Evolutionary conservation across 768 basidiomycete genomes (phyloP).

Genomic region (Mycena maculata): DNA sequence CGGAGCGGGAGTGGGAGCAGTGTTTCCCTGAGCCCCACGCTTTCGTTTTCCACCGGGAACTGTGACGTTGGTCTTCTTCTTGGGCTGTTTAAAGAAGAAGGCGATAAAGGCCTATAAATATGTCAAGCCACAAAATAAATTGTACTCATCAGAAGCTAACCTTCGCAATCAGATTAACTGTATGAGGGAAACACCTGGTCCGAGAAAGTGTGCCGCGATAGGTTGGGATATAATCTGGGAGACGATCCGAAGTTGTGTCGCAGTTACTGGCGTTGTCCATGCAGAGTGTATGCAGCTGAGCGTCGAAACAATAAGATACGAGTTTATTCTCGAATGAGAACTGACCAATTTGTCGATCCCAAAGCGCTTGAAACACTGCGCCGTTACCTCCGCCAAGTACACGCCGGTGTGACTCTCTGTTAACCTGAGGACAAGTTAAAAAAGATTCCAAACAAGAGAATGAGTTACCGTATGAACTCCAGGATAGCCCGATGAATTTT

Average conservation of each 20-base stretch:
- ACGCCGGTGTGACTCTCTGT: background rate
- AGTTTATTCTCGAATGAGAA: background rate
- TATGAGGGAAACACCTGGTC: background rate
- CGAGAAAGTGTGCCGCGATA: background rate
- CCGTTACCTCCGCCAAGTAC: background rate
- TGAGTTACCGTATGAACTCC: background rate
- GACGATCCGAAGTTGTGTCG: background rate
- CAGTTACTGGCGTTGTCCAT: background rate
- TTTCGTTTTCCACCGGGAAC: background rate
- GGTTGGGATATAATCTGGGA: background rate
- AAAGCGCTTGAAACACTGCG: background rate
- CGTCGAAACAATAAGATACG: background rate
- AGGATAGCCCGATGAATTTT: background rate
- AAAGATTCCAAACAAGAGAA: background rate
- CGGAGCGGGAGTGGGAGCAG: background rate
- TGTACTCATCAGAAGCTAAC: background rate
- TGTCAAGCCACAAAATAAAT: background rate
- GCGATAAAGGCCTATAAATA: background rate
- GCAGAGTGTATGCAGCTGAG: background rate
- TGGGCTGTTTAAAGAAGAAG: background rate
- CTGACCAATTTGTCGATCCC: background rate
- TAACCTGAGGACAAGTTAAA: background rate
- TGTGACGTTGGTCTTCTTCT: background rate
- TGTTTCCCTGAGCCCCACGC: background rate
- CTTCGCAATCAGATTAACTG: background rate